Evolutionary conservation across 106 monocot genomes (phyloP).

Genomic region (Amphibolis antarctica): DNA sequence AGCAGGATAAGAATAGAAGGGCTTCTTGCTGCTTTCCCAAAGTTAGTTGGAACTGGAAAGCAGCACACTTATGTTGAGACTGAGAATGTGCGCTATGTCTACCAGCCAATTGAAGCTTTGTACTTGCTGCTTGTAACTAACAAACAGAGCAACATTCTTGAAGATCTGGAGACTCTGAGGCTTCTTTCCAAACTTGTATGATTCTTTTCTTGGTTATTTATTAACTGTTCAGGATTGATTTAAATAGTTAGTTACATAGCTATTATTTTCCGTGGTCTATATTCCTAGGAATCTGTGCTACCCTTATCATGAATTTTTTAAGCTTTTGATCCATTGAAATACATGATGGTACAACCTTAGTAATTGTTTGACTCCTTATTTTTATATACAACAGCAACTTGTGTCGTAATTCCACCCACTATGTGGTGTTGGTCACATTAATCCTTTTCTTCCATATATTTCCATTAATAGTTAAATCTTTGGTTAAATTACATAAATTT

Average conservation of each 20-base stretch:
- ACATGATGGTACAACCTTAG: too few species aligned
- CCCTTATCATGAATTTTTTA: too few species aligned
- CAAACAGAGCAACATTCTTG: slow-evolving; percentile 97
- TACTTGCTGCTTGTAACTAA: slow-evolving; percentile 88
- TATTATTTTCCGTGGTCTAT: neutral
- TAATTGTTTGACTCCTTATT: too few species aligned
- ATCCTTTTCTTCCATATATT: too few species aligned
- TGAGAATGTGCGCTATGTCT: slow-evolving; percentile 97
- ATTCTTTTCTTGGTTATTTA: slow-evolving; percentile 10
- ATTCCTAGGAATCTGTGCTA: neutral
- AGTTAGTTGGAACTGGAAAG: slow-evolving; percentile 86
- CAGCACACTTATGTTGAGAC: slow-evolving; percentile 97
- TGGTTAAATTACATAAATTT: too few species aligned
- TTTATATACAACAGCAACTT: too few species aligned
- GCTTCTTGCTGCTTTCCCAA: slow-evolving; percentile 93
- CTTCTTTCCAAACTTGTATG: slow-evolving; percentile 87
- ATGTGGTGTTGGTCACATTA: too few species aligned
- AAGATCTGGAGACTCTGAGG: slow-evolving; percentile 76
- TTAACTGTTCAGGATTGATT: neutral
- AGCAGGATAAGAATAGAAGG: slow-evolving; percentile 94
- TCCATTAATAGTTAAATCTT: too few species aligned
- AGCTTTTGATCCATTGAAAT: too few species aligned
- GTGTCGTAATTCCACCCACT: too few species aligned
- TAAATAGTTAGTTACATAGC: neutral
- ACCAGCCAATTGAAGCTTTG: slow-evolving; percentile 80